phyloP scores from a whole-genome alignment of 2,329 filamentous ascomycete species.

The Oidium heveae region DNA sequence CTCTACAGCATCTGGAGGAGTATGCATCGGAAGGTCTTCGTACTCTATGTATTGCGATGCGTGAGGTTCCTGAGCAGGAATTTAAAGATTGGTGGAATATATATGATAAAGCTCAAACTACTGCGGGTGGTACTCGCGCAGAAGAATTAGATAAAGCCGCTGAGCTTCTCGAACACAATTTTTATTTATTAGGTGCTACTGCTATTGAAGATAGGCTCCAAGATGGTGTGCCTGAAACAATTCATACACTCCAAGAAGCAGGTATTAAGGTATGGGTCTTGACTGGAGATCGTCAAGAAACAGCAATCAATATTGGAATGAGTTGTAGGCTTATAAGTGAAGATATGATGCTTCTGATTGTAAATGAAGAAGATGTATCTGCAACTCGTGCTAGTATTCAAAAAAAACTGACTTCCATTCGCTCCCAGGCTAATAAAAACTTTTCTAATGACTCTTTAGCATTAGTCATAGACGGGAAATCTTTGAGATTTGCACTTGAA shows the following conservation, averaged over 20 bases:
- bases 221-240: conserved; percentile 93
- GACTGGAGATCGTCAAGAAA: conserved; percentile 93
- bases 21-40: conserved; percentile 91
- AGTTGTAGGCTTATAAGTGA: conserved; percentile 96
- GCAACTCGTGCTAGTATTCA: conserved; percentile 70
- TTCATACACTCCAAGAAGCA: conserved; percentile 85
- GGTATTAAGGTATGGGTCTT: conserved; percentile 98
- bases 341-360: conserved; percentile 91
- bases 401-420: conserved; percentile 82
- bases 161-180: conserved; percentile 80
- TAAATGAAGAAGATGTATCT: conserved; percentile 66
- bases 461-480: conserved; percentile 88
- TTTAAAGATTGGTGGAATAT: conserved; percentile 70
- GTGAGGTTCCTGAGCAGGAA: conserved; percentile 73
- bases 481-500: conserved; percentile 76
- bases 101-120: conserved; percentile 70
- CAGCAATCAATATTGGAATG: conserved; percentile 99
- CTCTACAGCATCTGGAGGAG: conserved; percentile 85
- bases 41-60: conserved; percentile 83
- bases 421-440: conserved; percentile 51
- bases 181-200: conserved; percentile 77
- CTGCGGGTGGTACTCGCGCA: conserved; percentile 71
- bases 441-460: conserved; percentile 71
- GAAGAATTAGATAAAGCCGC: conserved; percentile 94
- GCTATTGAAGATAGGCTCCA: conserved; percentile 94